A percentile compares a stretch with the other conserved stretches of the same genome.
Evolutionary conservation across 805 yeast genomes (phyloP).

Genomic region (Naumovozyma dairenensis): DNA sequence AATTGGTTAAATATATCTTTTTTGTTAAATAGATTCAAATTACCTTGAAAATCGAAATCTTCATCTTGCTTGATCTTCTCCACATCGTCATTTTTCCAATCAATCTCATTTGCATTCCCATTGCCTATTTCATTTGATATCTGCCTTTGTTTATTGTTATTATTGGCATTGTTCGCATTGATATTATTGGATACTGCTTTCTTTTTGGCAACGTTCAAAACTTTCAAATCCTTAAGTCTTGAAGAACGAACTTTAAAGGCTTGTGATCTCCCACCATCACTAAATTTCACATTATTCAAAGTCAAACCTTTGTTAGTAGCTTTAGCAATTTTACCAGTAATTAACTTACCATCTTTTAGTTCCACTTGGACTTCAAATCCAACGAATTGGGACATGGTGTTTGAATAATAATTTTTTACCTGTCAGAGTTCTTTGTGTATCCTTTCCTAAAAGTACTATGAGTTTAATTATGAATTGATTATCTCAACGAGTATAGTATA

Average conservation of each 20-base stretch:
- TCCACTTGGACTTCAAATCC: constrained; percentile 39
- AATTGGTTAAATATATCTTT: constrained; percentile 69
- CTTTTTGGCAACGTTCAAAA: constrained; percentile 20
- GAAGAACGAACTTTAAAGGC: constrained; percentile 28
- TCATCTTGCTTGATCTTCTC: constrained; percentile 37
- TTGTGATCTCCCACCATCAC: constrained; percentile 26
- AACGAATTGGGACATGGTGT: constrained; percentile 35
- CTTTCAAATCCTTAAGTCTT: constrained; percentile 28
- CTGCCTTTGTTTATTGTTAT: constrained; percentile 12
- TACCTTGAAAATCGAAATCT: constrained; percentile 82
- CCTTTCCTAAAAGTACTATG: no score
- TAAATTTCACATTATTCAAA: constrained; percentile 30
- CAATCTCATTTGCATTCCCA: constrained; percentile 27
- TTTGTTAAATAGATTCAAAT: constrained; percentile 75
- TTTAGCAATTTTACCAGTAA: constrained; percentile 35
- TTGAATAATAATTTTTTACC: no score
- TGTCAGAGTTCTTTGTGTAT: no score
- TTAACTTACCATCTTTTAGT: constrained; percentile 33
- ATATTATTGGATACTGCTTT: constrained; percentile 15
- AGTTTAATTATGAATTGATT: no score
- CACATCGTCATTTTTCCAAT: constrained; percentile 43
- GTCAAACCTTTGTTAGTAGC: constrained; percentile 33
- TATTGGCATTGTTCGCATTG: constrained; percentile 29
- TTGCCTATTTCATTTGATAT: constrained; percentile 1
- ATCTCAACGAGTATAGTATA: no score